These are phyloP conservation scores for Gremmenia infestans DNA, from an alignment of 2,329 filamentous ascomycete genomes.

Conservation along the genomic window DNA sequence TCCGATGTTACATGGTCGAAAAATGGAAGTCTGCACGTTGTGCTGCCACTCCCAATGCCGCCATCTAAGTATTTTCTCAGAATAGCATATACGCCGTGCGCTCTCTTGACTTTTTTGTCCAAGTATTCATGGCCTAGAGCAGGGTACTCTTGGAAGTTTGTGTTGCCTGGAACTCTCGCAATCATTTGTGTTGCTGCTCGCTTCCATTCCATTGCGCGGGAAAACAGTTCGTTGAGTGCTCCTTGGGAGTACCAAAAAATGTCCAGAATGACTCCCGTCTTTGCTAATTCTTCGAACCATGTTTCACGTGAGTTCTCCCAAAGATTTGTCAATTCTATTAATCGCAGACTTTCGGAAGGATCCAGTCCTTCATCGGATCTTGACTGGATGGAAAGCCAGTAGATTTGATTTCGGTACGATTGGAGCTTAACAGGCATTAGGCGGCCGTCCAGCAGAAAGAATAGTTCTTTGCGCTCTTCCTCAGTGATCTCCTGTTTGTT, in stretches of 20 bases:
- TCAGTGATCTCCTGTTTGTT: neutral
- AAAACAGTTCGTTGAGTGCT: conserved; percentile 5
- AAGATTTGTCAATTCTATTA: neutral
- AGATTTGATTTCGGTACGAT: neutral
- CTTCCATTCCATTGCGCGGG: conserved; percentile 8
- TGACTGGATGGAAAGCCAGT: neutral
- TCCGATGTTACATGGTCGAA: neutral
- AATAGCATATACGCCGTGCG: neutral
- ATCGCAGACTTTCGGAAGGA: neutral
- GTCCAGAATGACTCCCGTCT: conserved; percentile 4
- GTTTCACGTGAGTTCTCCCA: neutral
- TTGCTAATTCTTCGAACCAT: neutral
- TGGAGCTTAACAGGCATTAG: neutral
- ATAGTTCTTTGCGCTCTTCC: neutral
- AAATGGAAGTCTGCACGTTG: neutral
- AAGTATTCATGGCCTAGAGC: neutral
- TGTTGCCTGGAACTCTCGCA: neutral
- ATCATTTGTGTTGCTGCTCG: neutral
- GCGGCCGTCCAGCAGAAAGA: neutral
- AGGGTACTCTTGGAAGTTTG: neutral
- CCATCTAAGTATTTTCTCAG: neutral
- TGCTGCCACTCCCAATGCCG: neutral
- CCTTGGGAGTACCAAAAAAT: conserved; percentile 3
- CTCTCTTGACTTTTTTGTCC: neutral
- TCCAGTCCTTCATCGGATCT: neutral